phyloP scores from a whole-genome alignment of 2,329 filamentous ascomycete genomes.

The Teratosphaeria gauchensis region DNA sequence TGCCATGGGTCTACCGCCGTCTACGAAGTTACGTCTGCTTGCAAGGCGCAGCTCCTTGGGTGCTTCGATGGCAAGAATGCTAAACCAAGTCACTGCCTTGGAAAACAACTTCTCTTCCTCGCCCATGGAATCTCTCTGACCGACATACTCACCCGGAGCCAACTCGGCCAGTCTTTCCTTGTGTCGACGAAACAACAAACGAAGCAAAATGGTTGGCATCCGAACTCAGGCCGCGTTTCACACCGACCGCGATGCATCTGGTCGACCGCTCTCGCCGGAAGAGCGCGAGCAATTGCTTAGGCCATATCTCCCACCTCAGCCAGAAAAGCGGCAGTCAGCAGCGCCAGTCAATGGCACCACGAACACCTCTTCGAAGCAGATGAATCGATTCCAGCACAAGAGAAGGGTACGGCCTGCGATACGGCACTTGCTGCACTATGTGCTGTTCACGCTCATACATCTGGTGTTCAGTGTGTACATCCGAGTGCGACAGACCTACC shows the following conservation, averaged over 20 bases:
- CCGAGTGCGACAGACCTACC: slow-evolving; percentile 68
- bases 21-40: no score
- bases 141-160: no score
- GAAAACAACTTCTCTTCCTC: neutral
- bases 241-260: slow-evolving; percentile 16
- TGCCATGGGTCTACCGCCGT: no score
- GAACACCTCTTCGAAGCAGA: neutral
- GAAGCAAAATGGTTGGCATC: slow-evolving; percentile 19
- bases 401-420: slow-evolving; percentile 19
- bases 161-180: neutral
- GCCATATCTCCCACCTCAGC: slow-evolving; percentile 24
- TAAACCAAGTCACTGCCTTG: no score
- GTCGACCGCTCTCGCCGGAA: slow-evolving; percentile 16
- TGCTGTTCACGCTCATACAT: slow-evolving; percentile 63
- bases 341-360: neutral
- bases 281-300: slow-evolving; percentile 24
- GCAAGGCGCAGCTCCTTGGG: no score
- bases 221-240: slow-evolving; percentile 21
- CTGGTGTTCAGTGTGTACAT: slow-evolving; percentile 82
- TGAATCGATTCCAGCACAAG: neutral
- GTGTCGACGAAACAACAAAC: neutral
- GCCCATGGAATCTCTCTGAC: neutral
- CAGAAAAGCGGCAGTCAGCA: neutral
- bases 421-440: slow-evolving; percentile 43
- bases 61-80: no score